Evolutionary conservation across 2,329 filamentous ascomycete genomes (phyloP).

Genomic region (Phoma sp.): DNA sequence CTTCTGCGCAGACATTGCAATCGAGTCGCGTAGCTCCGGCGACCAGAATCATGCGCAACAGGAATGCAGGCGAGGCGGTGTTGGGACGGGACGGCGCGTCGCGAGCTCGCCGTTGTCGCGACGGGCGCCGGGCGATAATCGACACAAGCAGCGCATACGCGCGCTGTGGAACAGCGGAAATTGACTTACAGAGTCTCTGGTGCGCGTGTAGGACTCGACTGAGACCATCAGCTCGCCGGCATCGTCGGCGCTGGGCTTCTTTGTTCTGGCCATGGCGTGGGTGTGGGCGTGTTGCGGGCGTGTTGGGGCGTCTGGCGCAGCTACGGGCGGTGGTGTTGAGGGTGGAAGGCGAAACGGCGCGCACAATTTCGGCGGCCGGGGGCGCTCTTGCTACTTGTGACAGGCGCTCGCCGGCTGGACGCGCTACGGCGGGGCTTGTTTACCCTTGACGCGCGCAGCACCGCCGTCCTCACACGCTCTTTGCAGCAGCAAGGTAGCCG

Average conservation of each 20-base stretch:
- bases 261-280: constrained; percentile 36
- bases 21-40: constrained; percentile 34
- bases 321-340: constrained; percentile 11
- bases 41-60: constrained; percentile 19
- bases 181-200: constrained; percentile 78
- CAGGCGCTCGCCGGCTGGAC: constrained; percentile 8
- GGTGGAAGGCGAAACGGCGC: constrained; percentile 7
- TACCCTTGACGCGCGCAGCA: neutral
- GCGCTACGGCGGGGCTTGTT: constrained; percentile 5
- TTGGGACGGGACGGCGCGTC: constrained; percentile 9
- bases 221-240: constrained; percentile 57
- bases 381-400: constrained; percentile 12
- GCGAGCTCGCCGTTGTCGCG: constrained; percentile 1
- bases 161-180: constrained; percentile 14
- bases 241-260: constrained; percentile 41
- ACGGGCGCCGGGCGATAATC: constrained; percentile 1
- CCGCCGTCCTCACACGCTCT: neutral
- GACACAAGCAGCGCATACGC: constrained; percentile 7
- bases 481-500: neutral
- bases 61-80: constrained; percentile 1
- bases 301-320: constrained; percentile 7
- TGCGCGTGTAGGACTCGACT: constrained; percentile 77
- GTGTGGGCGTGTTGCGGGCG: neutral
- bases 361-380: neutral
- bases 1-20: constrained; percentile 11